Evolutionary conservation across 768 basidiomycete genomes (phyloP).

Genomic region (Pulveroboletus sp.): DNA sequence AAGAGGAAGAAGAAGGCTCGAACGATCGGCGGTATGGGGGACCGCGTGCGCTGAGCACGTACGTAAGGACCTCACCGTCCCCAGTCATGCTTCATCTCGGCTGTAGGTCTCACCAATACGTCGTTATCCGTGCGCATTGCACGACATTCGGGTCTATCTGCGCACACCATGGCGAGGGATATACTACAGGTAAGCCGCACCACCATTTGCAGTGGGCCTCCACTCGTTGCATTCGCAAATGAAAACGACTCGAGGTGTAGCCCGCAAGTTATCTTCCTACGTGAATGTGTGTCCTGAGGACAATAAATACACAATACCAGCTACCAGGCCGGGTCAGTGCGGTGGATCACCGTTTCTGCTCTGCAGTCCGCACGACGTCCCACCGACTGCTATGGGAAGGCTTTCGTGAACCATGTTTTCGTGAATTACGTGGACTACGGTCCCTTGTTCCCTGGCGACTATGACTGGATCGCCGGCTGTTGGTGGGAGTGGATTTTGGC

Average conservation of each 20-base stretch:
- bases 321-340: background rate
- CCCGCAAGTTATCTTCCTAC: conserved; percentile 6
- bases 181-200: background rate
- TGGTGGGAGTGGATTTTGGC: conserved; percentile 11
- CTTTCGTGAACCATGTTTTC: conserved; percentile 13
- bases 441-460: conserved; percentile 6
- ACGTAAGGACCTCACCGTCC: conserved; percentile 9
- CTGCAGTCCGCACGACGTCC: conserved; percentile 1
- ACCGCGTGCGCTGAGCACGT: conserved; percentile 10
- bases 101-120: conserved; percentile 2
- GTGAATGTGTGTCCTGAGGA: conserved; percentile 19
- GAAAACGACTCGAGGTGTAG: background rate
- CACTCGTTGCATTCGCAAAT: background rate
- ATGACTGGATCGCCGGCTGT: conserved; percentile 19
- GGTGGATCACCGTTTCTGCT: conserved; percentile 6
- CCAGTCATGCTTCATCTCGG: background rate
- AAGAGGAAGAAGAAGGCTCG: conserved; percentile 53
- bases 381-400: conserved; percentile 12
- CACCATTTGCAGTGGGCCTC: background rate
- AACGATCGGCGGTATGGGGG: conserved; percentile 19
- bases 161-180: background rate
- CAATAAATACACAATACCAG: conserved; percentile 16
- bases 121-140: background rate
- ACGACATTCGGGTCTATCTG: background rate
- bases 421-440: conserved; percentile 1